Evolutionary conservation across 345 rosid genomes (phyloP).

Genomic region (Moringa oleifera): DNA sequence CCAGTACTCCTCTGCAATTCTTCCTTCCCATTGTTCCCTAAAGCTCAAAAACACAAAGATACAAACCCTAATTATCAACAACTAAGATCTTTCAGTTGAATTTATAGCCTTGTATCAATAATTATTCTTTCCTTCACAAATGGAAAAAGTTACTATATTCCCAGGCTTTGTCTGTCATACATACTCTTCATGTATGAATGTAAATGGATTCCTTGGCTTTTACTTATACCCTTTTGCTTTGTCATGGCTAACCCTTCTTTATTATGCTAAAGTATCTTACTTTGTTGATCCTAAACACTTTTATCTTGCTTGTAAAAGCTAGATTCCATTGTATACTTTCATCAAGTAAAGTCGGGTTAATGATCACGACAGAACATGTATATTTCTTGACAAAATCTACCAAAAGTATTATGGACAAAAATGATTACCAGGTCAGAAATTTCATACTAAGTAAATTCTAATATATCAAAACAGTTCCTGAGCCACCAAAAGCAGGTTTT

Average conservation of each 20-base stretch:
- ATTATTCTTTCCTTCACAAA: constrained; percentile 29
- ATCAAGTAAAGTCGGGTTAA: no score
- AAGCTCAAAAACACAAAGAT: not conserved
- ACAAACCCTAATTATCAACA: not conserved
- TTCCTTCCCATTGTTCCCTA: constrained; percentile 6
- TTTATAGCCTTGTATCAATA: not conserved
- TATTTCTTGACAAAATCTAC: no score
- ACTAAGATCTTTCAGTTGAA: not conserved
- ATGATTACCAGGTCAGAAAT: no score
- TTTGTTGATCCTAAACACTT: not conserved
- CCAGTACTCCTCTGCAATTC: constrained; percentile 6
- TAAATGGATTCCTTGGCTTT: not conserved
- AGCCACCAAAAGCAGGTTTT: no score
- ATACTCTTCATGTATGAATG: not conserved
- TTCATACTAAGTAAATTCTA: no score
- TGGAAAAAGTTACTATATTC: constrained; percentile 6
- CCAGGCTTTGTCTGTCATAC: not conserved
- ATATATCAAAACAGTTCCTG: no score
- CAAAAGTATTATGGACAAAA: no score
- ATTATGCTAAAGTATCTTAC: no score
- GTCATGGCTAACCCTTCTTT: not conserved
- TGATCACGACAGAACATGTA: no score
- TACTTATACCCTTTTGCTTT: not conserved
- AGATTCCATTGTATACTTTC: no score
- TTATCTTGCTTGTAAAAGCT: not conserved